Evolutionary conservation across 768 basidiomycete genomes (phyloP).

Genomic region (Macrolepiota albuminosa): DNA sequence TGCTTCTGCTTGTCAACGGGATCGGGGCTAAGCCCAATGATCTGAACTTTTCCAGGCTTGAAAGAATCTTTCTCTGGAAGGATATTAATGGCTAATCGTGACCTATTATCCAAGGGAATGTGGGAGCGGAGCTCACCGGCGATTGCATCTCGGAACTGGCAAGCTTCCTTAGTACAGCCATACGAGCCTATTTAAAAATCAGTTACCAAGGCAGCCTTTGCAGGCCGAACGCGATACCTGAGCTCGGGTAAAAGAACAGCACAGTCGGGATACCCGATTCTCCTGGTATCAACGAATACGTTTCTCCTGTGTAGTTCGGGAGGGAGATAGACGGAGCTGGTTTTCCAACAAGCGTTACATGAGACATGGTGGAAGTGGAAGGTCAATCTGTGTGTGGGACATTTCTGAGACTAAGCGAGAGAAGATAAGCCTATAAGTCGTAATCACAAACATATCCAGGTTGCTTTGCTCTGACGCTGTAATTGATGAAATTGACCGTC

Average conservation of each 20-base stretch:
- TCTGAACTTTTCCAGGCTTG: conserved; percentile 54
- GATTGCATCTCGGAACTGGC: conserved; percentile 77
- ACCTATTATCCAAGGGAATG: not conserved
- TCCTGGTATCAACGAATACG: conserved; percentile 57
- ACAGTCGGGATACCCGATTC: conserved; percentile 55
- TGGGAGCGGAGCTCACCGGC: conserved; percentile 37
- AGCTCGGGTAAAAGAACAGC: conserved; percentile 76
- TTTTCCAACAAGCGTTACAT: conserved; percentile 55
- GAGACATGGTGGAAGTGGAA: conserved; percentile 28
- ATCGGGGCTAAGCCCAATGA: conserved; percentile 76
- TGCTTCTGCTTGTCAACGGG: conserved; percentile 65
- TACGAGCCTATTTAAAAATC: conserved; percentile 45
- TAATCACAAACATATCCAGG: not conserved
- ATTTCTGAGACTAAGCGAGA: not conserved
- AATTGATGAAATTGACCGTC: not conserved
- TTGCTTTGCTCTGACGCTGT: not conserved
- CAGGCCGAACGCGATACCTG: conserved; percentile 36
- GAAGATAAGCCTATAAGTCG: not conserved
- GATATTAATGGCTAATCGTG: not conserved
- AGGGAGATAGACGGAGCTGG: conserved; percentile 64
- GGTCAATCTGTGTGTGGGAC: not conserved
- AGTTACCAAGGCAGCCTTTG: not conserved
- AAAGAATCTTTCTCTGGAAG: conserved; percentile 57
- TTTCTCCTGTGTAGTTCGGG: conserved; percentile 56
- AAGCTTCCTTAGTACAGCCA: conserved; percentile 81